These are phyloP conservation scores for Moelleriella libera DNA, from an alignment of 2,329 filamentous ascomycete genomes.

Conservation along the genomic window DNA sequence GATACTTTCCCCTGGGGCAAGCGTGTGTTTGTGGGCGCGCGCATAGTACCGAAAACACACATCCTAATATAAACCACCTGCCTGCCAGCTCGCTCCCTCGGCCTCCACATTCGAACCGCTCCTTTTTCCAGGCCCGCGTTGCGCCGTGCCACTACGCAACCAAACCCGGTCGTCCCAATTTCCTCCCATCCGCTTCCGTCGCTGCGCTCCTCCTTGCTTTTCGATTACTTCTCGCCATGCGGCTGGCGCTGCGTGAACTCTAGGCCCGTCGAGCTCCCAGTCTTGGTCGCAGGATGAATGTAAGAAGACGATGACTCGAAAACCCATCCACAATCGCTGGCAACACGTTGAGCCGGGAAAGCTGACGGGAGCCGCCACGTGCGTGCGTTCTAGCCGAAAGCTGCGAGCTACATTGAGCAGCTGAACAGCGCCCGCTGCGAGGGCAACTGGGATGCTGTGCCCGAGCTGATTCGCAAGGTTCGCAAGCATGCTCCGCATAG, in stretches of 20 bases:
- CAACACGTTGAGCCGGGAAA: constrained; percentile 9
- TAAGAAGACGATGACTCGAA: constrained; percentile 10
- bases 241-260: constrained; percentile 9
- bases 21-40: too few relatives aligned
- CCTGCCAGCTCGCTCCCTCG: too few relatives aligned
- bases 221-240: constrained; percentile 7
- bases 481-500: constrained; percentile 83
- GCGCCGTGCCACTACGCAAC: not conserved
- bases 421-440: constrained; percentile 81
- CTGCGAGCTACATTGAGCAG: constrained; percentile 63
- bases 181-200: not conserved
- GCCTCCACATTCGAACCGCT: constrained; percentile 1
- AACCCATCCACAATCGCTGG: too few relatives aligned
- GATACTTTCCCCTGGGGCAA: too few relatives aligned
- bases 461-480: constrained; percentile 83
- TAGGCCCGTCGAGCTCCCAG: constrained; percentile 9
- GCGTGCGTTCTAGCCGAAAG: constrained; percentile 48
- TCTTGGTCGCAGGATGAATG: constrained; percentile 20
- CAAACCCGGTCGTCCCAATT: not conserved
- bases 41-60: too few relatives aligned
- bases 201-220: not conserved
- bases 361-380: not conserved
- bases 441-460: constrained; percentile 73
- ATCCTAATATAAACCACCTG: too few relatives aligned
- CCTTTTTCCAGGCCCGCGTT: not conserved